A percentile compares a stretch with the other conserved stretches of the same genome.
These are phyloP conservation scores for Populus hybrid DNA, from an alignment of 441 rosid genomes.

Conservation along the genomic window DNA sequence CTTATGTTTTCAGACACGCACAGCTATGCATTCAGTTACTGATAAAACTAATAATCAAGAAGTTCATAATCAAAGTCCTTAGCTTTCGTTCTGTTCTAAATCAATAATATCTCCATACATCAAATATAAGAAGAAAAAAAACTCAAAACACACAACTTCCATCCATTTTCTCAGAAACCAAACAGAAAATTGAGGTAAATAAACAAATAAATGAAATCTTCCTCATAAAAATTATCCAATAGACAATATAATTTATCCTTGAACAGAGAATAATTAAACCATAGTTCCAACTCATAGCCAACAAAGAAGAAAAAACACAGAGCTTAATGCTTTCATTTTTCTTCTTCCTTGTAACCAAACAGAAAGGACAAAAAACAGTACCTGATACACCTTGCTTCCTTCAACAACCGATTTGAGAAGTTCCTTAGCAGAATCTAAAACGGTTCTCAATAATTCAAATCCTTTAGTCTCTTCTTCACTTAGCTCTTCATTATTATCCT, in stretches of 20 bases:
- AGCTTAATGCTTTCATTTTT: not conserved
- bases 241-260: not conserved
- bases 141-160: not conserved
- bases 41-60: not conserved
- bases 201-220: not conserved
- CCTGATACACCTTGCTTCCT: conserved; percentile 88
- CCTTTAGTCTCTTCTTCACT: conserved; percentile 43
- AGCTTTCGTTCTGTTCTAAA: not conserved
- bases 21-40: not conserved
- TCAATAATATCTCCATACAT: not conserved
- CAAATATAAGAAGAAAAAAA: not conserved
- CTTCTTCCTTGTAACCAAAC: conserved; percentile 14
- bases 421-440: conserved; percentile 58
- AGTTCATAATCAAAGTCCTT: not conserved
- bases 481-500: conserved; percentile 39
- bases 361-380: conserved; percentile 18
- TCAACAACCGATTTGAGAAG: conserved; percentile 55
- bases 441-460: conserved; percentile 43
- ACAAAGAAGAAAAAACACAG: not conserved
- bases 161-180: conserved; percentile 6
- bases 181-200: not conserved
- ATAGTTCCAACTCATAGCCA: not conserved
- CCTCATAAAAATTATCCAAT: not conserved
- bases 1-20: not conserved
- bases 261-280: not conserved